phyloP scores from a whole-genome alignment of 345 rosid genomes.

The Eucalyptus grandis region DNA sequence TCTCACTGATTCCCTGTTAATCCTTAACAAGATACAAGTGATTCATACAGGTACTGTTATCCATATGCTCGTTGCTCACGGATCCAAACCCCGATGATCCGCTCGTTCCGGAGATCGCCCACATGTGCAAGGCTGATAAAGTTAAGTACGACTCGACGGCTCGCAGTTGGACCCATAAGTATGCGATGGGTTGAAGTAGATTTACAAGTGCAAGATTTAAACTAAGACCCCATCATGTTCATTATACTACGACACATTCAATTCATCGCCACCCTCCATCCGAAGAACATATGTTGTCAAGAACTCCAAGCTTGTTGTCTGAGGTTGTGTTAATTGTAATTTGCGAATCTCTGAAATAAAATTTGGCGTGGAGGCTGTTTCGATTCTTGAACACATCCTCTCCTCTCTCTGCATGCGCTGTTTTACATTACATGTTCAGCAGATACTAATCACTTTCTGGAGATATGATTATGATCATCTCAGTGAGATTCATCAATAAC shows the following conservation, averaged over 20 bases:
- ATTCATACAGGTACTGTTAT: not conserved
- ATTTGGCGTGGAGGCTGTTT: not conserved
- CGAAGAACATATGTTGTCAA: not conserved
- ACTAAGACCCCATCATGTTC: not conserved
- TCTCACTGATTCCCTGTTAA: not conserved
- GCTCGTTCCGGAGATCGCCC: not conserved
- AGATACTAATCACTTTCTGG: not conserved
- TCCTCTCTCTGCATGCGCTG: not conserved
- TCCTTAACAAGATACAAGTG: not conserved
- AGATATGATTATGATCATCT: not conserved
- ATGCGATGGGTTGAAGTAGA: not conserved
- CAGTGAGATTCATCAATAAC: not conserved
- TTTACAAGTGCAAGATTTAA: not conserved
- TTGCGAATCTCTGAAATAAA: not conserved
- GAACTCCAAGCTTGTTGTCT: not conserved
- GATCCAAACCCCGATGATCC: not conserved
- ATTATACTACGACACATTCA: not conserved
- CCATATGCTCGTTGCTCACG: not conserved
- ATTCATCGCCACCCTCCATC: not conserved
- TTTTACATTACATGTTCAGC: not conserved
- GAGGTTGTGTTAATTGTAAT: not conserved
- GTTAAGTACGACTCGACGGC: not conserved
- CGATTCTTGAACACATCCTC: not conserved
- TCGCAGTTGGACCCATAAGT: not conserved
- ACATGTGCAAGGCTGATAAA: not conserved